Percentiles rank a stretch among this genome's conserved stretches.
Evolutionary conservation across 2,329 filamentous ascomycete species (phyloP).

Genomic region (Ophiocordyceps camponoti-floridani): DNA sequence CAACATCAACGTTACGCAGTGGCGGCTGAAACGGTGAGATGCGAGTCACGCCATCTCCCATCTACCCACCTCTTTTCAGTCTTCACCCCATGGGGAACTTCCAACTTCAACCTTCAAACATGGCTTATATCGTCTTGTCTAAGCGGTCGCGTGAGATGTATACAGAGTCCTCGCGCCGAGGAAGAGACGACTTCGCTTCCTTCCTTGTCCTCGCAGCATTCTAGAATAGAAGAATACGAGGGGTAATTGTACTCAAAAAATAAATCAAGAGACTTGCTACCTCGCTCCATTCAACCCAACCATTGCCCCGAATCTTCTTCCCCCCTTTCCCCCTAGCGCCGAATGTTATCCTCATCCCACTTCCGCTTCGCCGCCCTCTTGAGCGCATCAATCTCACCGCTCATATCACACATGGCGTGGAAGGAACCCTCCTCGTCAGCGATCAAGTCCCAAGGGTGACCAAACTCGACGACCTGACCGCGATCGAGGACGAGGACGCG

Average conservation of each 20-base stretch:
- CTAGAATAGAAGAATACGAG: too few species aligned
- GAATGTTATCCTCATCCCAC: conserved; percentile 18
- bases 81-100: too few species aligned
- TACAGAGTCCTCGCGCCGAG: not conserved
- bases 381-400: conserved; percentile 35
- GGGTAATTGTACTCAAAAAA: too few species aligned
- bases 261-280: too few species aligned
- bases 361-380: conserved; percentile 37
- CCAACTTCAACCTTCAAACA: not conserved
- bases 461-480: conserved; percentile 73
- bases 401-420: conserved; percentile 46
- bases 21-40: not conserved
- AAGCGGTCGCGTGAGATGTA: not conserved
- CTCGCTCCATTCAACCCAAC: not conserved
- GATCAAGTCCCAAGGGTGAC: conserved; percentile 72
- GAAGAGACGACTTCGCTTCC: too few species aligned
- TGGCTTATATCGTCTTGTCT: not conserved
- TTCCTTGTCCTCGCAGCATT: too few species aligned
- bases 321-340: conserved; percentile 15
- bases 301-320: not conserved
- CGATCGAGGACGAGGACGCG: conserved; percentile 91
- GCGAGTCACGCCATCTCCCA: too few species aligned
- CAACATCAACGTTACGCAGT: not conserved
- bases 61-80: not conserved
- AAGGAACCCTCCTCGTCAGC: conserved; percentile 48